phyloP scores from a whole-genome alignment of 1,284 basidiomycete genomes.

The Marasmius tenuissimus region DNA sequence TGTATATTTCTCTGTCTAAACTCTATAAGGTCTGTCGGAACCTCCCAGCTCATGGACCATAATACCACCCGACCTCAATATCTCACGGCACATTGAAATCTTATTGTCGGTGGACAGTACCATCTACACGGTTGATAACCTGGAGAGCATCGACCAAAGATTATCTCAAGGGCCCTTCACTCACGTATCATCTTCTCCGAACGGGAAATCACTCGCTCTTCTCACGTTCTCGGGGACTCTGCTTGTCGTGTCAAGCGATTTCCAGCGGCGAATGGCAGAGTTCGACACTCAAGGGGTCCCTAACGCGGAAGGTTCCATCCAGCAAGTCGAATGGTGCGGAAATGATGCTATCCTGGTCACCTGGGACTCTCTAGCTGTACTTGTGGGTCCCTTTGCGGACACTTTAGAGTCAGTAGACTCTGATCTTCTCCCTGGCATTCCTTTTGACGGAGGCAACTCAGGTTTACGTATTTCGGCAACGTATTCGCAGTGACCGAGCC shows the following conservation, averaged over 20 bases:
- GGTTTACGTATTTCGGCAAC: constrained; percentile 79
- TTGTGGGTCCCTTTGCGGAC: constrained; percentile 93
- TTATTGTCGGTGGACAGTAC: constrained; percentile 78
- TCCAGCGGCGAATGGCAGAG: constrained; percentile 86
- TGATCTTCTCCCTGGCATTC: neutral
- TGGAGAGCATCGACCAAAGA: constrained; percentile 88
- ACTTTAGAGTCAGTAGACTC: constrained; percentile 67
- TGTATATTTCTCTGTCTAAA: neutral
- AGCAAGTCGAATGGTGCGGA: constrained; percentile 92
- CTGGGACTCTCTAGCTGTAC: constrained; percentile 78
- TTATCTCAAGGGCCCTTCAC: constrained; percentile 87
- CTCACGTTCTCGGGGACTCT: constrained; percentile 73
- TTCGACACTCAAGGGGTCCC: constrained; percentile 64
- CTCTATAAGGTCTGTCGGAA: constrained; percentile 60
- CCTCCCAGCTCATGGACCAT: constrained; percentile 83
- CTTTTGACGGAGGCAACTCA: constrained; percentile 27
- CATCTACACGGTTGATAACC: constrained; percentile 80
- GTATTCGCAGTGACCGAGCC: constrained; percentile 82
- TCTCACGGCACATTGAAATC: constrained; percentile 86
- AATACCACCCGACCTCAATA: constrained; percentile 83
- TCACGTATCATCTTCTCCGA: constrained; percentile 86
- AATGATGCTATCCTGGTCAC: constrained; percentile 91
- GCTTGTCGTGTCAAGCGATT: constrained; percentile 94
- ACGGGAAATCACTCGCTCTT: constrained; percentile 90
- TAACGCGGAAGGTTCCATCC: constrained; percentile 54